Evolutionary conservation across 768 basidiomycete species (phyloP).

Genomic region (Hypholoma fasciculare): DNA sequence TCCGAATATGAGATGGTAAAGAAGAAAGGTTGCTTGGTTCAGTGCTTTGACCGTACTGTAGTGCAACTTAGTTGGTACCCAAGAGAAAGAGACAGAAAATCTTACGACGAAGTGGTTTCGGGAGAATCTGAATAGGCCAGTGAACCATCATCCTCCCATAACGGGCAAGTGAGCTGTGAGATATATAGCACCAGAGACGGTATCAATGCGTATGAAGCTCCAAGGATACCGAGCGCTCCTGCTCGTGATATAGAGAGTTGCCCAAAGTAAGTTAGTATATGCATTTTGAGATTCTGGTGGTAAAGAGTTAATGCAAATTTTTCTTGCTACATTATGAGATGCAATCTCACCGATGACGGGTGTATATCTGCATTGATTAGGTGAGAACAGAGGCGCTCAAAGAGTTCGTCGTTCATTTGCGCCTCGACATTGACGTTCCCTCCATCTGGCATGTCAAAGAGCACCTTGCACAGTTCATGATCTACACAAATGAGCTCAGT

Average conservation of each 20-base stretch:
- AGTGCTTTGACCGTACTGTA: constrained; percentile 51
- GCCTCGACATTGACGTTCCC: constrained; percentile 23
- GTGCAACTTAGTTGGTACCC: neutral
- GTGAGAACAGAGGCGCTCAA: constrained; percentile 49
- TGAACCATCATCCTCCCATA: constrained; percentile 68
- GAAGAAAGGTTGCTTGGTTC: constrained; percentile 54
- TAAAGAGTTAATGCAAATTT: neutral
- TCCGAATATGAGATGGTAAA: constrained; percentile 64
- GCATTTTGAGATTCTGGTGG: constrained; percentile 29
- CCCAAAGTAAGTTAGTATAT: constrained; percentile 41
- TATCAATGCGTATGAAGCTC: constrained; percentile 54
- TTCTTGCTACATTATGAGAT: neutral
- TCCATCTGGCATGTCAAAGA: constrained; percentile 38
- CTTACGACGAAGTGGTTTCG: constrained; percentile 37
- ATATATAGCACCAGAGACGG: constrained; percentile 65
- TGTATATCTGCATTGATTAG: constrained; percentile 42
- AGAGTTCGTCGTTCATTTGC: constrained; percentile 34
- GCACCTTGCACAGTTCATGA: constrained; percentile 35
- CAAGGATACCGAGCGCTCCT: constrained; percentile 35
- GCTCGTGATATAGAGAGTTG: constrained; percentile 40
- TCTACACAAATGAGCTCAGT: constrained; percentile 30
- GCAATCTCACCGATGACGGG: constrained; percentile 39
- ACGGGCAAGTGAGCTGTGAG: constrained; percentile 46
- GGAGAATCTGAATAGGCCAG: constrained; percentile 38
- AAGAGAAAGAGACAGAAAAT: neutral